These are phyloP conservation scores for Byssoonygena ceratinophila DNA, from an alignment of 2,329 filamentous ascomycete genomes.

Conservation along the genomic window DNA sequence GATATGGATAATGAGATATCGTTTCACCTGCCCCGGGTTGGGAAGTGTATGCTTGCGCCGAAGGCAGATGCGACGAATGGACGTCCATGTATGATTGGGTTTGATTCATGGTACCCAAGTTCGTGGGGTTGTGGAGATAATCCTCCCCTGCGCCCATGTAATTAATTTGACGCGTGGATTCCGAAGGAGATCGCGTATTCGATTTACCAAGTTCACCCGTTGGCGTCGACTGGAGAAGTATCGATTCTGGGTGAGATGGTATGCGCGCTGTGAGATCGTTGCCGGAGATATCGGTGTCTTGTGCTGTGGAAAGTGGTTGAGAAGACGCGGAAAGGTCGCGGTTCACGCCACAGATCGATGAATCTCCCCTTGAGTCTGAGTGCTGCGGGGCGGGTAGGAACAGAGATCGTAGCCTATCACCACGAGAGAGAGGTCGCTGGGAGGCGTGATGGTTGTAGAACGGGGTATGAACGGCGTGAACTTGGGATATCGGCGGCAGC, in stretches of 20 bases:
- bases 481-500: conserved; percentile 76
- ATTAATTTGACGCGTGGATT: conserved; percentile 28
- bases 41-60: conserved; percentile 61
- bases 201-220: conserved; percentile 44
- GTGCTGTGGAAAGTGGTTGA: conserved; percentile 38
- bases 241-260: conserved; percentile 40
- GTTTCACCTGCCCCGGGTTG: conserved; percentile 65
- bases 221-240: conserved; percentile 58
- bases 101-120: conserved; percentile 62
- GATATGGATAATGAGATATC: conserved; percentile 66
- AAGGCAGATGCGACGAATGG: conserved; percentile 62
- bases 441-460: conserved; percentile 59
- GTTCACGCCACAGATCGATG: conserved; percentile 59
- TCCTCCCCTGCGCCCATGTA: conserved; percentile 31
- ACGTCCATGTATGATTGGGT: conserved; percentile 77
- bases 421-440: conserved; percentile 57
- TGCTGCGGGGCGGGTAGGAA: conserved; percentile 54
- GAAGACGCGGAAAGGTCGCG: conserved; percentile 44
- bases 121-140: conserved; percentile 34
- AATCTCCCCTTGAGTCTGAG: conserved; percentile 25
- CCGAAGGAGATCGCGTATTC: conserved; percentile 25
- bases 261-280: conserved; percentile 47
- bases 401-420: conserved; percentile 62
- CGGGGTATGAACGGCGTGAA: conserved; percentile 59
- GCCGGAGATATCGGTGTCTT: conserved; percentile 44